Conservation (phyloP, 139 green algal genomes). For the Chlorokybus atmophyticus region DNA sequence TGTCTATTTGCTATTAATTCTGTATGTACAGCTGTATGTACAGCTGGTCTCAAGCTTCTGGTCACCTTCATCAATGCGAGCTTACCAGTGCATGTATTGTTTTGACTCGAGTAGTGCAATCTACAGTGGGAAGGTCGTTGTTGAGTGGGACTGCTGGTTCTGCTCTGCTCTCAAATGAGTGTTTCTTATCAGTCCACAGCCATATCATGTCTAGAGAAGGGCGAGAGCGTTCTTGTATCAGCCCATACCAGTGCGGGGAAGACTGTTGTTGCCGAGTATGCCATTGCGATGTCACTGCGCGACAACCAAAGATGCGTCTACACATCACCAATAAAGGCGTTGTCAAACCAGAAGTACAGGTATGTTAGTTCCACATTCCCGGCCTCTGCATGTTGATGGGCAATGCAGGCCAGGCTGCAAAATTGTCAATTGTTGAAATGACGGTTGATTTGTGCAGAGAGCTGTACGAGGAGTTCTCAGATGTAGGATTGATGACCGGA, state of each 20-base stretch:
- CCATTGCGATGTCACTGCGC: slow-evolving; percentile 55
- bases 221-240: slow-evolving; percentile 50
- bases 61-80: background rate
- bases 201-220: slow-evolving; percentile 20
- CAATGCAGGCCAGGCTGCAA: too few species aligned
- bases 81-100: too few species aligned
- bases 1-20: background rate
- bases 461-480: slow-evolving; percentile 69
- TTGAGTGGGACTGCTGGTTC: background rate
- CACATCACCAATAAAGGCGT: slow-evolving; percentile 71
- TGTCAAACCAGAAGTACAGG: slow-evolving; percentile 76
- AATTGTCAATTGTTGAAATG: too few species aligned
- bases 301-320: slow-evolving; percentile 50
- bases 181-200: background rate
- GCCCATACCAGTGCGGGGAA: slow-evolving; percentile 65
- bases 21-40: background rate
- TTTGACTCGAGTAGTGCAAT: too few species aligned
- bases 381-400: too few species aligned
- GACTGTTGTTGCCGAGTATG: slow-evolving; percentile 64
- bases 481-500: slow-evolving; percentile 78
- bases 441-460: too few species aligned
- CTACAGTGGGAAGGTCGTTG: background rate
- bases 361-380: too few species aligned
- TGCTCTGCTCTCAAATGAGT: background rate
- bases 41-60: background rate